Evolutionary conservation across 75 land plant genomes (phyloP), one percentile per base, ranked within the genome.

Genomic region (Pseudotsuga menziesii): DNA sequence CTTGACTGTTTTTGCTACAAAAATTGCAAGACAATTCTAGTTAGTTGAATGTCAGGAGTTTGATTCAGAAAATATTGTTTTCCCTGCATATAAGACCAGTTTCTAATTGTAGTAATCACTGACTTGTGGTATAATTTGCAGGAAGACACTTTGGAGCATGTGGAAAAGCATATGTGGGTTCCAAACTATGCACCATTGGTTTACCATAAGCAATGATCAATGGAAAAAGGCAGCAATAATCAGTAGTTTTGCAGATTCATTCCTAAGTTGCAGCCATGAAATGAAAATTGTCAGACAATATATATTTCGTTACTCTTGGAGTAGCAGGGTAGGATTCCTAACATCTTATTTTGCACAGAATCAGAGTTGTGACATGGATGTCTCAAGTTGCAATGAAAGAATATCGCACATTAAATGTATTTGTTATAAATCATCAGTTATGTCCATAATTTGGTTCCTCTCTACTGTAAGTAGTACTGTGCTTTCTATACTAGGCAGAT

Each of bases 111-210:
- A 36, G 23, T 5, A 27, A 44, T 76, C 77, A 12, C 12, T 81
- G 29, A 62, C 25, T 39, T 56, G 22, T 80, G 39, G 12, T 41
- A 36, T 69, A 4, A 80, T 48, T 76, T 48, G 61, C 82, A 96
- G 99, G 97, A 87, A 74, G 91, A 94, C 61, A 76, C 87, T 56
- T 16, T 77, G 72, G 54, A 61, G 26, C 93, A 82, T 58, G 90
- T 97, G 67, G 72, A 90, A 85, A 75, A 86, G 74, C 90, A 92
- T 83, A 97, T 94, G 99, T 94, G 99, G 99, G 80, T 74, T 62
- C 99, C 99, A 39, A 86, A 78, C 44, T 97, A 97, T 75, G 86
- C 93, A 44, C 89, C 95, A 15, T 72, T 97, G 82, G 93, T 97
- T 27, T 91, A 84, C 82, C 86, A 76, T 73, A 56, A 83, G 70